A percentile compares a stretch with the other conserved stretches of the same genome.
Conservation (phyloP, 805 yeast genomes). For the Metschnikowia arizonensis region DNA sequence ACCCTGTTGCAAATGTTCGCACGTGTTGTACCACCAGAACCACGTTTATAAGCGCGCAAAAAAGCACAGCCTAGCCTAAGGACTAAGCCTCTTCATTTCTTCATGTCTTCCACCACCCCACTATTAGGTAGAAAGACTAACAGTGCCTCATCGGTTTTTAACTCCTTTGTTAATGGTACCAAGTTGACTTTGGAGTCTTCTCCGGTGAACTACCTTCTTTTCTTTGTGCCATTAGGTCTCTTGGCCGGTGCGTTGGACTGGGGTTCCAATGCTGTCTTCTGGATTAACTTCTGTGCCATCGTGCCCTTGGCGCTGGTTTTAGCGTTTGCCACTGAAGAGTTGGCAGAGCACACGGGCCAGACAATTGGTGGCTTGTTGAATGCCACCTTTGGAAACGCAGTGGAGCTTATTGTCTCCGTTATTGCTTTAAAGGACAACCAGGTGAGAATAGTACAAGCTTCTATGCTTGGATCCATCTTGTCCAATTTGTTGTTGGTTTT, state of each 20-base stretch:
- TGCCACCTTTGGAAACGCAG: slow-evolving; percentile 98
- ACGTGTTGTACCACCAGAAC: neutral
- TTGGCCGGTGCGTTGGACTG: slow-evolving; percentile 59
- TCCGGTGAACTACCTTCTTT: slow-evolving; percentile 68
- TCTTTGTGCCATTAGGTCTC: slow-evolving; percentile 88
- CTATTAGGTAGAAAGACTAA: slow-evolving; percentile 13
- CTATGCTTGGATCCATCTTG: slow-evolving; percentile 92
- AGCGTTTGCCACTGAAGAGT: slow-evolving; percentile 90
- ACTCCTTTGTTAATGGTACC: slow-evolving; percentile 9
- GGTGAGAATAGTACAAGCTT: slow-evolving; percentile 91
- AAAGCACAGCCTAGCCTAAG: neutral
- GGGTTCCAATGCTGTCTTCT: slow-evolving; percentile 54
- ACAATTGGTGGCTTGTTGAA: slow-evolving; percentile 91
- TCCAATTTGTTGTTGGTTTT: slow-evolving; percentile 84
- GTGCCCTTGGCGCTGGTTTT: slow-evolving; percentile 88
- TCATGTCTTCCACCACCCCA: slow-evolving; percentile 16
- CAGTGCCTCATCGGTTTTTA: slow-evolving; percentile 4
- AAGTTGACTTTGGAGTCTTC: slow-evolving; percentile 46
- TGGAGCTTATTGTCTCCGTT: slow-evolving; percentile 89
- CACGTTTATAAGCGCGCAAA: neutral
- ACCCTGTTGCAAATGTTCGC: neutral
- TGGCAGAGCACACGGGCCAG: slow-evolving; percentile 83
- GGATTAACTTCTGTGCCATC: slow-evolving; percentile 81
- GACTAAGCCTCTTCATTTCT: slow-evolving; percentile 1
- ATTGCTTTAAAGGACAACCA: slow-evolving; percentile 85